Evolutionary conservation across 75 land plant species (phyloP).

Genomic region (Sequoiadendron giganteum): DNA sequence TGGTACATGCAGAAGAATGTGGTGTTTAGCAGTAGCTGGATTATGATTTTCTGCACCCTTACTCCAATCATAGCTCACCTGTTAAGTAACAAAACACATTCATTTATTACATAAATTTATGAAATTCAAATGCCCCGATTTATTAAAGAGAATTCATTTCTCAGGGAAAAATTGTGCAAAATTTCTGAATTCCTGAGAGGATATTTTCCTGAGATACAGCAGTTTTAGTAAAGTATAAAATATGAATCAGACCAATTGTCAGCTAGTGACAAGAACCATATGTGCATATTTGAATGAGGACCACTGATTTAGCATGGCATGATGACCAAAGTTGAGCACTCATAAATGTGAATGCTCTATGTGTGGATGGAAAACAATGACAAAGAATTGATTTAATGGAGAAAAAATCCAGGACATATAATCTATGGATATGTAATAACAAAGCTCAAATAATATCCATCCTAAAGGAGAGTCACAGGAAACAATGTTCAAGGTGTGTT

Average conservation of each 20-base stretch:
- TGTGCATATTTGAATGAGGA: neutral
- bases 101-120: neutral
- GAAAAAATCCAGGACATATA: neutral
- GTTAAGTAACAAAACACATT: constrained; percentile 2
- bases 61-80: constrained; percentile 98
- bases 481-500: too few relatives aligned
- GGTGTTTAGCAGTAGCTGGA: constrained; percentile 78
- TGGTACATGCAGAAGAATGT: constrained; percentile 74
- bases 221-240: neutral
- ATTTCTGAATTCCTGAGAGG: neutral
- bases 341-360: neutral
- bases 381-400: neutral
- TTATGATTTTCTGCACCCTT: constrained; percentile 97
- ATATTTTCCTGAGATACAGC: neutral
- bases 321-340: neutral
- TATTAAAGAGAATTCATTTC: neutral
- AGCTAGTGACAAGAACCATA: neutral
- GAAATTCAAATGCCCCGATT: neutral
- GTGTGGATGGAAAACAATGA: neutral
- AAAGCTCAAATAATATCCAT: too few relatives aligned
- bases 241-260: neutral
- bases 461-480: too few relatives aligned
- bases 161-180: neutral
- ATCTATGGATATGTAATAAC: neutral
- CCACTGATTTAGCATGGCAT: neutral